Percentiles rank a stretch among this genome's conserved stretches.
These are phyloP conservation scores for Naegleria fowleri DNA, from an alignment of 208 protist genomes.

Conservation along the genomic window DNA sequence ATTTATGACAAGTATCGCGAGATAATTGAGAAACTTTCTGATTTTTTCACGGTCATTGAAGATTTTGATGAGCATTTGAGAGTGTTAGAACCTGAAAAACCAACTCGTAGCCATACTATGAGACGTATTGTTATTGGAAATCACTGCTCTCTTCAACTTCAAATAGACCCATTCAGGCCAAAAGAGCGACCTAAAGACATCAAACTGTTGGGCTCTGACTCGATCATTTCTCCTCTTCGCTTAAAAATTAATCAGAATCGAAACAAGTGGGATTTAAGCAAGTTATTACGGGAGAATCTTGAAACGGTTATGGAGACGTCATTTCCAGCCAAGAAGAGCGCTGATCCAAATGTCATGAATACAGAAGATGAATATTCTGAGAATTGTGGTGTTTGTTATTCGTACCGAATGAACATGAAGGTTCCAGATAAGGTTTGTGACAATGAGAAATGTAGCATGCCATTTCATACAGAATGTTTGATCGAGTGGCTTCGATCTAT, in stretches of 20 bases:
- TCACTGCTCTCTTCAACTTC: slow-evolving; percentile 24
- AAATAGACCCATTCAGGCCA: slow-evolving; percentile 6
- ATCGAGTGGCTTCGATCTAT: slow-evolving; percentile 24
- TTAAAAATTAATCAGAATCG: neutral
- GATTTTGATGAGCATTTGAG: neutral
- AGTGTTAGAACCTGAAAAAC: slow-evolving; percentile 27
- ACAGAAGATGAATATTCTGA: neutral
- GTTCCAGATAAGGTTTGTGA: slow-evolving; percentile 32
- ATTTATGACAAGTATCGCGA: neutral
- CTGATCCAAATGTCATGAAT: neutral
- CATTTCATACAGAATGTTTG: slow-evolving; percentile 27
- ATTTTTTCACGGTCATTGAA: neutral
- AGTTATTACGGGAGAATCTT: neutral
- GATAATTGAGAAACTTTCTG: neutral
- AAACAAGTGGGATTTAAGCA: neutral
- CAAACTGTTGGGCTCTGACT: slow-evolving; percentile 22
- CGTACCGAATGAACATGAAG: neutral
- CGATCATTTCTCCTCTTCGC: neutral
- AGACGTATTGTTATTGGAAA: slow-evolving; percentile 29
- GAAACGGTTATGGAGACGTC: neutral
- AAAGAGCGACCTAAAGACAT: neutral
- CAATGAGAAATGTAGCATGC: slow-evolving; percentile 11
- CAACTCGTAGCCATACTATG: neutral
- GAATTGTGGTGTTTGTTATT: slow-evolving; percentile 32
- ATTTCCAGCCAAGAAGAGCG: neutral